A percentile compares a stretch with the other conserved stretches of the same genome.
These are phyloP conservation scores for Paramyrothecium roridum DNA, from an alignment of 2,329 filamentous ascomycete species.

Conservation along the genomic window DNA sequence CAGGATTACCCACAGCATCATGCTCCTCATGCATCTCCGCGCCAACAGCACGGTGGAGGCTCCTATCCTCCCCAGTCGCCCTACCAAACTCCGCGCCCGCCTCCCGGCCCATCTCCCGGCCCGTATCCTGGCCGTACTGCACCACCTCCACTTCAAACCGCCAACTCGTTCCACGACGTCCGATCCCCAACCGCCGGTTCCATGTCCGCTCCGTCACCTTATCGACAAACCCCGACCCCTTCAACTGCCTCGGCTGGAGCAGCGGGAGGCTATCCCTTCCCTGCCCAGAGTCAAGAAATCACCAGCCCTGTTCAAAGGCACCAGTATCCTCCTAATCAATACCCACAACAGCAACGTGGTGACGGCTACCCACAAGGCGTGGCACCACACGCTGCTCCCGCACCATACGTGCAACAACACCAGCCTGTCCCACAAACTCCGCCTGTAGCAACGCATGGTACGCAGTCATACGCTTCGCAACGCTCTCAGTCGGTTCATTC, in stretches of 20 bases:
- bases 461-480: slow-evolving; percentile 38
- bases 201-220: slow-evolving; percentile 39
- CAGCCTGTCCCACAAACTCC: slow-evolving; percentile 44
- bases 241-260: slow-evolving; percentile 32
- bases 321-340: slow-evolving; percentile 44
- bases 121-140: slow-evolving; percentile 41
- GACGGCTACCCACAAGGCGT: slow-evolving; percentile 42
- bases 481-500: slow-evolving; percentile 58
- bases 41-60: slow-evolving; percentile 15
- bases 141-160: slow-evolving; percentile 44
- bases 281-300: slow-evolving; percentile 37
- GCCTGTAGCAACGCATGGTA: slow-evolving; percentile 40
- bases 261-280: slow-evolving; percentile 50
- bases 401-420: slow-evolving; percentile 37
- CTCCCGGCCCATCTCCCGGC: slow-evolving; percentile 31
- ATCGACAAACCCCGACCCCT: slow-evolving; percentile 46
- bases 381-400: slow-evolving; percentile 22
- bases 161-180: slow-evolving; percentile 40
- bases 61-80: slow-evolving; percentile 29
- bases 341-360: slow-evolving; percentile 38
- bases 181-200: slow-evolving; percentile 46
- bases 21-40: slow-evolving; percentile 46
- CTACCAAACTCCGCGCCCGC: slow-evolving; percentile 23
- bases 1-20: slow-evolving; percentile 37
- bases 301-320: slow-evolving; percentile 50